Conservation (phyloP, 2,329 filamentous ascomycete genomes). For the Stemphylium beticola region DNA sequence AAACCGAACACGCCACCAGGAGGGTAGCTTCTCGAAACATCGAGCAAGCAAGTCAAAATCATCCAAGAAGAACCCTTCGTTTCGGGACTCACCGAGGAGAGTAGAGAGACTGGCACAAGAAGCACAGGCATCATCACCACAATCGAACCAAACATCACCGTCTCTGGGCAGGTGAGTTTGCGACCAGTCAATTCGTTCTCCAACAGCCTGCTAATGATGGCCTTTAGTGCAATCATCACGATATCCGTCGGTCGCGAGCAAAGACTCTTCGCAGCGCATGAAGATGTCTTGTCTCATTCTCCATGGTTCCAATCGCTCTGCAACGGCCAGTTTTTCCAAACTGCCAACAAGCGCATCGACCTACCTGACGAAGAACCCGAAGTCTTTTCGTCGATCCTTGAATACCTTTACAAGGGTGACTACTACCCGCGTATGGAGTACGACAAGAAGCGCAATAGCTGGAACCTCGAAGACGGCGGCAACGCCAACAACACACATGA, state of each 20-base stretch:
- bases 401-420: constrained; percentile 93
- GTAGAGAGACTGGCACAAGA: constrained; percentile 46
- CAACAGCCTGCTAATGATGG: constrained; percentile 23
- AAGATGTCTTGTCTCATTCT: constrained; percentile 79
- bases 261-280: constrained; percentile 88
- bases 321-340: constrained; percentile 67
- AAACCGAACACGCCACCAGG: constrained; percentile 37
- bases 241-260: constrained; percentile 81
- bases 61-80: constrained; percentile 47
- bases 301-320: constrained; percentile 77
- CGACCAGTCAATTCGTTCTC: not conserved
- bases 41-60: constrained; percentile 49
- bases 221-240: constrained; percentile 69
- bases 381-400: constrained; percentile 86
- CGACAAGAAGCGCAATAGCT: constrained; percentile 80
- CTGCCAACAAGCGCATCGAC: constrained; percentile 71
- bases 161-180: constrained; percentile 45
- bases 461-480: constrained; percentile 74
- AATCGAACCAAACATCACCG: constrained; percentile 46
- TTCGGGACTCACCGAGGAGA: constrained; percentile 44
- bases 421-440: constrained; percentile 85
- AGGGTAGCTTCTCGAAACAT: constrained; percentile 49
- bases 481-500: constrained; percentile 47
- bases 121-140: constrained; percentile 40
- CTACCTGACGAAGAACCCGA: constrained; percentile 87